Percentiles rank a stretch among this genome's conserved stretches.
phyloP scores from a whole-genome alignment of 1,284 basidiomycete genomes.

The Cystobasidiaceae sp. region DNA sequence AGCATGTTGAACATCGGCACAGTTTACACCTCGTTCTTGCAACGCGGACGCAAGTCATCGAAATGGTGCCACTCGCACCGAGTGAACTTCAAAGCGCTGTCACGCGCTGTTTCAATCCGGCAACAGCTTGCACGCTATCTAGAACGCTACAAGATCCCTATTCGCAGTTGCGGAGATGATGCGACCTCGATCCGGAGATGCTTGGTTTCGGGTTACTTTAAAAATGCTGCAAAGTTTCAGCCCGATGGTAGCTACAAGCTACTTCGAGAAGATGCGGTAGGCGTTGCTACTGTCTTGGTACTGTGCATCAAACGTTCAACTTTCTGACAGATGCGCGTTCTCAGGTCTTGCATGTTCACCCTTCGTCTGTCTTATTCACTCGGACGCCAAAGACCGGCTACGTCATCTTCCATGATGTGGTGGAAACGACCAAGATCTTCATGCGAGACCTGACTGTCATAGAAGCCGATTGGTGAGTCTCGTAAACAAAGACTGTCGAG shows the following conservation, averaged over 20 bases:
- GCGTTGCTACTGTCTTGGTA: slow-evolving; percentile 41
- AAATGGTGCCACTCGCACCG: slow-evolving; percentile 90
- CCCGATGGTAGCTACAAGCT: slow-evolving; percentile 58
- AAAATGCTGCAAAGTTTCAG: slow-evolving; percentile 73
- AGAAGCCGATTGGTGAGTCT: slow-evolving; percentile 53
- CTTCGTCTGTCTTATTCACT: slow-evolving; percentile 89
- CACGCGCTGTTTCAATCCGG: slow-evolving; percentile 83
- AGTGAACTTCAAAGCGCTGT: slow-evolving; percentile 85
- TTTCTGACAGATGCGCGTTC: not conserved
- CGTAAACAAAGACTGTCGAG: no score
- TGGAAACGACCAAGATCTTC: slow-evolving; percentile 83
- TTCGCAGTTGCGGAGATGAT: slow-evolving; percentile 61
- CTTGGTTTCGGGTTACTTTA: slow-evolving; percentile 86
- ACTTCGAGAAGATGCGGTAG: slow-evolving; percentile 70
- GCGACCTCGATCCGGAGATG: slow-evolving; percentile 65
- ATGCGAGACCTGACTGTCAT: slow-evolving; percentile 56
- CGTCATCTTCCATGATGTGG: slow-evolving; percentile 92
- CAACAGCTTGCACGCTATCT: slow-evolving; percentile 88
- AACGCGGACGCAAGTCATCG: slow-evolving; percentile 63
- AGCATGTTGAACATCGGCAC: not conserved
- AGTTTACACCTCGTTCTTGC: slow-evolving; percentile 89
- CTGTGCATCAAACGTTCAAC: not conserved
- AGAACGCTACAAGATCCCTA: slow-evolving; percentile 73
- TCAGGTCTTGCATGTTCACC: slow-evolving; percentile 86
- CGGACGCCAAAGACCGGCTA: slow-evolving; percentile 81